A percentile compares a stretch with the other conserved stretches of the same genome.
Evolutionary conservation across 2,329 filamentous ascomycete species (phyloP).

Genomic region (Penicillium sp.): DNA sequence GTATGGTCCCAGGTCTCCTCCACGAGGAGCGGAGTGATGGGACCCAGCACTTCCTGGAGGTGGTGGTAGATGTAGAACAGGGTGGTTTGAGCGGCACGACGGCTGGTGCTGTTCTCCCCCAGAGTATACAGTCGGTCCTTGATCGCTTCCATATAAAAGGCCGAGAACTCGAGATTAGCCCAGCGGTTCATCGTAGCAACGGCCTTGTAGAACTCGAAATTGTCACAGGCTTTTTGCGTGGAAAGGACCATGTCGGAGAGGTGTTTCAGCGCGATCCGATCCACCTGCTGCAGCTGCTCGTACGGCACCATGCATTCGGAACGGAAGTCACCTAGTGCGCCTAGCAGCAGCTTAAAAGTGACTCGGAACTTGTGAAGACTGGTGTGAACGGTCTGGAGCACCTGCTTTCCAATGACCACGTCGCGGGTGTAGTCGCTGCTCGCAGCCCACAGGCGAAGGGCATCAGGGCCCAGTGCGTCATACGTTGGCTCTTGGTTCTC

Average conservation of each 20-base stretch:
- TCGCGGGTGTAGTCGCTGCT: slow-evolving; percentile 91
- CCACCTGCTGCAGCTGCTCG: slow-evolving; percentile 63
- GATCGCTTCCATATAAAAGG: slow-evolving; percentile 90
- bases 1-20: slow-evolving; percentile 86
- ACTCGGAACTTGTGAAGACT: slow-evolving; percentile 85
- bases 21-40: slow-evolving; percentile 80
- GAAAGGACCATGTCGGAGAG: slow-evolving; percentile 69
- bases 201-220: slow-evolving; percentile 83
- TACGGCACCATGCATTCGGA: slow-evolving; percentile 48
- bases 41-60: slow-evolving; percentile 77
- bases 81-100: slow-evolving; percentile 62
- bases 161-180: slow-evolving; percentile 81
- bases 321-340: slow-evolving; percentile 67
- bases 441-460: slow-evolving; percentile 87
- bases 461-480: slow-evolving; percentile 83
- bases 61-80: slow-evolving; percentile 70
- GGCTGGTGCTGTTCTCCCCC: slow-evolving; percentile 67
- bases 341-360: slow-evolving; percentile 88
- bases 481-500: slow-evolving; percentile 52
- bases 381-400: slow-evolving; percentile 77
- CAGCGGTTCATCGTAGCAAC: slow-evolving; percentile 77
- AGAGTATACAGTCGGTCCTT: slow-evolving; percentile 94
- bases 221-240: slow-evolving; percentile 69
- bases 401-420: slow-evolving; percentile 77
- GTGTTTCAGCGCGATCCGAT: slow-evolving; percentile 79